These are phyloP conservation scores for Sophora flavescens DNA, from an alignment of 306 rosid genomes.

Conservation along the genomic window DNA sequence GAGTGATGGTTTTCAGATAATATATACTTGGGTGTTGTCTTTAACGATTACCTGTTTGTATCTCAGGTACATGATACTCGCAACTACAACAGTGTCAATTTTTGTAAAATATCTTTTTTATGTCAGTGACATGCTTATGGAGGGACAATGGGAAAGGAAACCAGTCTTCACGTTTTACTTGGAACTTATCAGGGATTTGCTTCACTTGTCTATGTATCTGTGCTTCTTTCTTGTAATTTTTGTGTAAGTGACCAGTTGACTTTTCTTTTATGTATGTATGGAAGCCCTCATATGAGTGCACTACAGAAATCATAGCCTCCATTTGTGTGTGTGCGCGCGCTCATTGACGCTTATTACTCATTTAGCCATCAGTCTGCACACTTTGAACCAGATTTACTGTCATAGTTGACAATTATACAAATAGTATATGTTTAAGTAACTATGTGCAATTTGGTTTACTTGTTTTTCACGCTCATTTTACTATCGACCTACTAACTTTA, in stretches of 20 bases:
- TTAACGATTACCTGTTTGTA: constrained; percentile 41
- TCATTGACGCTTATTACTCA: not conserved
- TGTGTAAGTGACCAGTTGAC: constrained; percentile 70
- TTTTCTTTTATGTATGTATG: constrained; percentile 30
- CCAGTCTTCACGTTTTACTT: constrained; percentile 95
- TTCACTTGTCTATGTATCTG: constrained; percentile 92
- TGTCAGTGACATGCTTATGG: constrained; percentile 94
- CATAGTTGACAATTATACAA: constrained; percentile 23
- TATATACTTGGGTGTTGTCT: constrained; percentile 3
- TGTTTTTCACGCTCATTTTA: constrained; percentile 17
- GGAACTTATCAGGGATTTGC: constrained; percentile 96
- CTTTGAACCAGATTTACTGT: constrained; percentile 25
- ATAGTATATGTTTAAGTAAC: constrained; percentile 11
- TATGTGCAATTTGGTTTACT: not conserved
- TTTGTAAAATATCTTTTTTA: constrained; percentile 93
- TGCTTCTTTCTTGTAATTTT: constrained; percentile 96
- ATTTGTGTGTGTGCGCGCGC: not conserved
- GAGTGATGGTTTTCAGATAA: constrained; percentile 35
- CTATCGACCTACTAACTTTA: constrained; percentile 43
- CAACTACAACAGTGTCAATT: constrained; percentile 89
- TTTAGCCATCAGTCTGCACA: constrained; percentile 19
- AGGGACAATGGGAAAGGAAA: constrained; percentile 98
- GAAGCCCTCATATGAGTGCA: constrained; percentile 25
- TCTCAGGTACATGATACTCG: constrained; percentile 98
- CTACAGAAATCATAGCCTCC: not conserved